Evolutionary conservation across 495 filamentous ascomycete genomes (phyloP).

Genomic region (Penicillium herquei): DNA sequence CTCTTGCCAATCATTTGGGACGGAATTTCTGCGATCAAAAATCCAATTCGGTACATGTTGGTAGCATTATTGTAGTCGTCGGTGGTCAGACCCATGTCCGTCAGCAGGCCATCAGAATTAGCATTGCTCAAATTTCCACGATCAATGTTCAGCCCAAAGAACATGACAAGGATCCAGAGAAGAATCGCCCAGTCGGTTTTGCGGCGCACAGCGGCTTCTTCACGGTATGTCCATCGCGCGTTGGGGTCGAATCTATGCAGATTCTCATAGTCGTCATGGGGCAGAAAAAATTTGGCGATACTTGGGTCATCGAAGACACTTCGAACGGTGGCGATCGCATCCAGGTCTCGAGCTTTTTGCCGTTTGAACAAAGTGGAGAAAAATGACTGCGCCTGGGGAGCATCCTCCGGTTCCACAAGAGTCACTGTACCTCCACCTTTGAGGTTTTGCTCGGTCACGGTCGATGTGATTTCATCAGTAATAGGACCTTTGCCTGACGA

Average conservation of each 20-base stretch:
- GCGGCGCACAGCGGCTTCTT: conserved; percentile 36
- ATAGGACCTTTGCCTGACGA: too few relatives aligned
- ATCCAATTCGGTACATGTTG: conserved; percentile 31
- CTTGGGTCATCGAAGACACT: conserved; percentile 53
- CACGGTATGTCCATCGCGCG: conserved; percentile 50
- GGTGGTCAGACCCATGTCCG: conserved; percentile 52
- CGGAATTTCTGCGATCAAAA: conserved; percentile 58
- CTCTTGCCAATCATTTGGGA: conserved; percentile 54
- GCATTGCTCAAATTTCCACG: conserved; percentile 45
- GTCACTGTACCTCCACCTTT: not conserved
- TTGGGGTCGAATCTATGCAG: conserved; percentile 51
- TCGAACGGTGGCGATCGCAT: conserved; percentile 57
- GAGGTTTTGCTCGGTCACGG: not conserved
- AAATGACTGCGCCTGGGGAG: not conserved
- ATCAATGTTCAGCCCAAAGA: conserved; percentile 71
- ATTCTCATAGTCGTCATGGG: conserved; percentile 52
- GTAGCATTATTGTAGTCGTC: conserved; percentile 62
- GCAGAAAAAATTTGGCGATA: conserved; percentile 49
- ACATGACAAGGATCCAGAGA: conserved; percentile 64
- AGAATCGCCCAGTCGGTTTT: conserved; percentile 53
- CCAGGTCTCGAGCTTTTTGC: conserved; percentile 25
- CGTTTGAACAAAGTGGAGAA: not conserved
- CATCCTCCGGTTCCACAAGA: not conserved
- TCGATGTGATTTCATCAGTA: too few relatives aligned
- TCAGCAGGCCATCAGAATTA: conserved; percentile 48